Conservation (phyloP, 768 basidiomycete species). For the Artomyces pyxidatus region DNA sequence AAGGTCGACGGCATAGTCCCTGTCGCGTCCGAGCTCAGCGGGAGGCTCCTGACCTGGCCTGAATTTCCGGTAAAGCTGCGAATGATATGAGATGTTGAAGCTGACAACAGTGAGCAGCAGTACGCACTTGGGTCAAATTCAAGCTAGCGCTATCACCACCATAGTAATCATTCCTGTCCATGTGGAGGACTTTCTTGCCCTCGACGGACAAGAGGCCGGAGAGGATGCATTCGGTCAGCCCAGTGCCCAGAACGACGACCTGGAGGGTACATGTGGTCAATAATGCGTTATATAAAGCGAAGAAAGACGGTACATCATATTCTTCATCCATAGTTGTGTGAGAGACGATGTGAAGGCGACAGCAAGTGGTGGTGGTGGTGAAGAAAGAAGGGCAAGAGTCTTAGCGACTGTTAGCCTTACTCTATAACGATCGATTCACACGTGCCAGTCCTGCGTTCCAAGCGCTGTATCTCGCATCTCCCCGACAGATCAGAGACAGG, state of each 20-base stretch:
- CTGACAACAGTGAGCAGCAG: slow-evolving; percentile 2
- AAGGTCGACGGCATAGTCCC: slow-evolving; percentile 96
- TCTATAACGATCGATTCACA: no score
- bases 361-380: neutral
- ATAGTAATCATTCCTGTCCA: slow-evolving; percentile 98
- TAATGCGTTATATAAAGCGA: slow-evolving; percentile 1
- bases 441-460: no score
- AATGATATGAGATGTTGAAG: slow-evolving; percentile 7
- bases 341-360: slow-evolving; percentile 18
- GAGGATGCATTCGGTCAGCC: slow-evolving; percentile 96
- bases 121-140: slow-evolving; percentile 88
- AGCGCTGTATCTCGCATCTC: no score
- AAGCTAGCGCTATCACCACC: slow-evolving; percentile 95
- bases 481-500: no score
- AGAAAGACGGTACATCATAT: slow-evolving; percentile 67
- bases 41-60: slow-evolving; percentile 70
- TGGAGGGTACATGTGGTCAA: slow-evolving; percentile 22
- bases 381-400: neutral
- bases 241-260: slow-evolving; percentile 93
- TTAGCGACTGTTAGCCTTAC: no score
- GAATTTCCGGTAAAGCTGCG: slow-evolving; percentile 93
- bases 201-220: slow-evolving; percentile 98
- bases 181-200: slow-evolving; percentile 99
- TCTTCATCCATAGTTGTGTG: slow-evolving; percentile 85
- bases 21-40: slow-evolving; percentile 84